Evolutionary conservation across 2,329 filamentous ascomycete species (phyloP), one percentile per base, ranked within the genome.

Genomic region (Whalleya microplaca): DNA sequence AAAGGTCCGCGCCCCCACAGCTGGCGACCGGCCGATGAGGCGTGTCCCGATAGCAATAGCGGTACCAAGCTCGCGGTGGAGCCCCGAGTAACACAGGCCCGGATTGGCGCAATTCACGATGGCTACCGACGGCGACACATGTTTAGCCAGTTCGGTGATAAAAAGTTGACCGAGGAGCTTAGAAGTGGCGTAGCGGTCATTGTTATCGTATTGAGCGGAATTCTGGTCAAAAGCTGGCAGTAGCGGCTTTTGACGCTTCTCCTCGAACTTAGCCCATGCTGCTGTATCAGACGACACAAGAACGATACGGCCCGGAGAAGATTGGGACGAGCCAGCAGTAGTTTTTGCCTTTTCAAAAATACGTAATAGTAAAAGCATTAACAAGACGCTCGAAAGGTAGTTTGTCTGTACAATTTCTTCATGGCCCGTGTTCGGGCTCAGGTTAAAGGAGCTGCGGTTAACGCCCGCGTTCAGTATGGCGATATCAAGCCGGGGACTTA

Each of bases 391-490:
- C 23, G 72, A 76, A 56, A 84, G 71, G 12, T 81, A 79, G 55
- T 84, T 84, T 37, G 78, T 75, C 0, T 79, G 80, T 46, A 84
- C 65, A 2, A 69, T 75, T n/a, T 67, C 67, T 59, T 84, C 81
- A 0, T 72, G 66, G 3, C 12, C n/a, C 0, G 73, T 76, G 0
- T 67, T 41, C 51, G 1, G 51, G 7, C 5, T 50, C 43, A 32
- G n/a, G n/a, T n/a, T 23, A 45, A 10, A 27, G 37, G 65, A 18
- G 76, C 60, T 46, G 55, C 3, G n/a, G 21, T n/a, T n/a, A 21
- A 64, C 14, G 0, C 75, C 66, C 3, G 67, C 64, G 50, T 68
- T 80, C 7, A 75, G 65, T 27, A 80, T 67, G 7, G 68, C 71
- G 10, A 72, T 70, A 55, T 80, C 76, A 6, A 79, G n/a, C n/a